Base-by-base conservation (phyloP, 1,284 basidiomycete species). In the Porodaedalea pini region DNA sequence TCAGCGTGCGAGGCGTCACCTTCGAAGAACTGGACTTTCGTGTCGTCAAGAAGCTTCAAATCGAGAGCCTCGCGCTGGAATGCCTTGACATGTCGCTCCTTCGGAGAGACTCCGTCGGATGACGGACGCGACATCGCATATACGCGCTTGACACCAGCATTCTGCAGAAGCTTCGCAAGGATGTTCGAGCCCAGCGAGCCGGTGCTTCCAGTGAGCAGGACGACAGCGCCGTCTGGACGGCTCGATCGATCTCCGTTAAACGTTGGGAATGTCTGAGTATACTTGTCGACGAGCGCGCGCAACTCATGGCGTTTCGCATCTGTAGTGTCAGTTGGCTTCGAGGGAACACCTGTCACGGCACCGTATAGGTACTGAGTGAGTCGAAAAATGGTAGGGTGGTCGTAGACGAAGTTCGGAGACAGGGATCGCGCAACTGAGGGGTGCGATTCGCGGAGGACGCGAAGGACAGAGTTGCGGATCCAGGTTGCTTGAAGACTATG, bases 401-500 rank as follows among this genome's bases (percentile, higher is more conserved):
- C 62, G 59, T 74, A 76, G n/a, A 76, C 70, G 55, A 75, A 65
- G 52, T 68, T 69, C 6, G 65, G 40, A 0, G 69, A 62, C 1
- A 73, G 54, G 0, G 61, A 63, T 29, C 66, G 48, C 2, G 47
- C 47, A 7, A 49, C 47, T 13, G 19, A 5, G 2, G 39, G 21
- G 7, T 56, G 34, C 17, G 21, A 15, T 21, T 51, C 25, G 13
- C 66, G 64, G 3, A 76, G 59, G 7, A 70, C 72, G 2, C 65
- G 63, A 2, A 74, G 60, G 34, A 79, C 62, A 4, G 70, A 68
- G 53, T 73, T 73, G 4, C 74, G 69, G 27, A 78, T 76, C 64
- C 72, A 73, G 0, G 73, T 75, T 3, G 73, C 77, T 61, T 74
- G 73, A 19, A 78, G 57, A 62, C n/a, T n/a, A n/a, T n/a, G n/a